Percentiles rank a stretch among this genome's conserved stretches.
Evolutionary conservation across 2,329 filamentous ascomycete species (phyloP).

Genomic region (Fusarium succisae): DNA sequence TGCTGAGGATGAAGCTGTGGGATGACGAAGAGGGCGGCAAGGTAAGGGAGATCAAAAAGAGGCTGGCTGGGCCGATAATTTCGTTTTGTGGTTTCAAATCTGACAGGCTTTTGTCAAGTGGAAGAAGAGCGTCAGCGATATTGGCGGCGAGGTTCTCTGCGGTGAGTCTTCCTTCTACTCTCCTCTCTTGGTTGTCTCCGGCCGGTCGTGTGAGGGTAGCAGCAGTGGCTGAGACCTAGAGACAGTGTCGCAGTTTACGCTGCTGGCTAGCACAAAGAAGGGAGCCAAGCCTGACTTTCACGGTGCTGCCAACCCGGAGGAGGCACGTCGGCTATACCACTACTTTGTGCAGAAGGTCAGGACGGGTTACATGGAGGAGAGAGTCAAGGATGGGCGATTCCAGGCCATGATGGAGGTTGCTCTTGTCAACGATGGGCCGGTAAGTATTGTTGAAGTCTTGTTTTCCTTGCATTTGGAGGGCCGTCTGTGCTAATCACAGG

Average conservation of each 20-base stretch:
- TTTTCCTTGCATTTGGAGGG: neutral
- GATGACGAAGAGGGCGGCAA: constrained; percentile 78
- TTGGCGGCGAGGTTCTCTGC: constrained; percentile 91
- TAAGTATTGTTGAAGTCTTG: constrained; percentile 47
- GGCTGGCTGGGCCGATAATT: neutral
- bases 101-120: constrained; percentile 64
- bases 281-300: constrained; percentile 96
- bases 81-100: constrained; percentile 3
- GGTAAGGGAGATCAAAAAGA: constrained; percentile 54
- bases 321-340: constrained; percentile 84
- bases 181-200: neutral
- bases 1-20: constrained; percentile 92
- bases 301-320: constrained; percentile 79
- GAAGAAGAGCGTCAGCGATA: constrained; percentile 90
- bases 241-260: constrained; percentile 93
- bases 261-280: constrained; percentile 93
- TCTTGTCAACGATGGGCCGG: constrained; percentile 84
- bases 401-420: constrained; percentile 99
- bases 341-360: constrained; percentile 82
- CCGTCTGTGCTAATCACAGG: neutral
- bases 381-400: constrained; percentile 94
- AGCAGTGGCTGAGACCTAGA: neutral
- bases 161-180: constrained; percentile 61
- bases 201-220: neutral
- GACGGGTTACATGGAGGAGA: constrained; percentile 74